These are phyloP conservation scores for Venturia carpophila DNA, from an alignment of 2,329 filamentous ascomycete genomes.

Conservation along the genomic window DNA sequence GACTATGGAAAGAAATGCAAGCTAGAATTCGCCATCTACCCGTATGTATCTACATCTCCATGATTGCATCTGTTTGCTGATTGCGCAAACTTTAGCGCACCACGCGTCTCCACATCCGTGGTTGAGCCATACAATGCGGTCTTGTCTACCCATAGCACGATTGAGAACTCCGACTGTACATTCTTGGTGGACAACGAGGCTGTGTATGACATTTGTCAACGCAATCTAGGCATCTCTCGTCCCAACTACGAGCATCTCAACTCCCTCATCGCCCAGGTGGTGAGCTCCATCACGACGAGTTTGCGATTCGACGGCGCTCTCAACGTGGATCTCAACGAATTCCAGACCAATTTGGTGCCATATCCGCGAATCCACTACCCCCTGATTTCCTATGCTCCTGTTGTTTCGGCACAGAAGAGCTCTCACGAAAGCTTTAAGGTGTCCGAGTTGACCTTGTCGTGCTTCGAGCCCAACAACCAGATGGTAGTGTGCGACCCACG, in stretches of 20 bases:
- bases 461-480: slow-evolving; percentile 72
- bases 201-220: slow-evolving; percentile 67
- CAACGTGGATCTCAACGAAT: slow-evolving; percentile 69
- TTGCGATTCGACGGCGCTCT: slow-evolving; percentile 65
- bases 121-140: slow-evolving; percentile 70
- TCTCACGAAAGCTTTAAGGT: slow-evolving; percentile 85
- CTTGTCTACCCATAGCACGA: slow-evolving; percentile 65
- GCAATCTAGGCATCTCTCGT: slow-evolving; percentile 61
- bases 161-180: slow-evolving; percentile 72
- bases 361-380: slow-evolving; percentile 70
- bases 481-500: slow-evolving; percentile 69
- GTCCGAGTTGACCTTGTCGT: slow-evolving; percentile 66
- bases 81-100: slow-evolving; percentile 33
- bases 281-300: slow-evolving; percentile 66
- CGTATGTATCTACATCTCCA: background rate
- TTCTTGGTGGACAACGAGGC: slow-evolving; percentile 70
- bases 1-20: slow-evolving; percentile 72
- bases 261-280: slow-evolving; percentile 64
- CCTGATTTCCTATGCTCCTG: slow-evolving; percentile 63
- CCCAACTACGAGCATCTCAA: slow-evolving; percentile 65
- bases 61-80: background rate
- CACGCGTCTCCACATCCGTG: slow-evolving; percentile 61
- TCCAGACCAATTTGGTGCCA: slow-evolving; percentile 68
- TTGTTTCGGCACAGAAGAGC: slow-evolving; percentile 66
- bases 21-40: slow-evolving; percentile 65